phyloP scores from a whole-genome alignment of 306 rosid genomes.

The Rubus idaeus region DNA sequence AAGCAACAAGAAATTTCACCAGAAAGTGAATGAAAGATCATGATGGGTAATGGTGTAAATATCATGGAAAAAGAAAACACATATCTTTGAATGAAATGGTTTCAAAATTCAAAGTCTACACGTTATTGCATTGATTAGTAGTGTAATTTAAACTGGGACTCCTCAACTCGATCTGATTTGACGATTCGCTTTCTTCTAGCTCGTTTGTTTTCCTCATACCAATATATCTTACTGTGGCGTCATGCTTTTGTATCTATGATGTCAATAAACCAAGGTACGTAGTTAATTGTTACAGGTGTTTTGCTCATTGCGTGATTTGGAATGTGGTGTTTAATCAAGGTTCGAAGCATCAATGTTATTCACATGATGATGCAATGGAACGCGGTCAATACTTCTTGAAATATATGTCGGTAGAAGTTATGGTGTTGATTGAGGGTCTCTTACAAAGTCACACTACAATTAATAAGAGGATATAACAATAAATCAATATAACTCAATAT shows the following conservation, averaged over 20 bases:
- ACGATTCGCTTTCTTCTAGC: not conserved
- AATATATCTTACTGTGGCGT: constrained; percentile 13
- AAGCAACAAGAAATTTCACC: not conserved
- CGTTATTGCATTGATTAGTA: constrained; percentile 13
- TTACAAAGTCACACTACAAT: not conserved
- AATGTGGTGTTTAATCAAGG: constrained; percentile 15
- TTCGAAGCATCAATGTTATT: not conserved
- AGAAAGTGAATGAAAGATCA: not conserved
- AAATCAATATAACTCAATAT: no score
- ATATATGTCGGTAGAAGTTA: not conserved
- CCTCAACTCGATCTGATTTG: not conserved
- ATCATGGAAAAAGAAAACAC: not conserved
- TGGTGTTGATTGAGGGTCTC: not conserved
- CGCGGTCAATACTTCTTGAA: not conserved
- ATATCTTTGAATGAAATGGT: not conserved
- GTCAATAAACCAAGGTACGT: constrained; percentile 21
- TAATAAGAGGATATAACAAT: no score
- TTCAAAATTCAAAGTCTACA: constrained; percentile 21
- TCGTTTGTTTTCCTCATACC: not conserved
- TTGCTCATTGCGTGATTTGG: not conserved
- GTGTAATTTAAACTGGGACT: not conserved
- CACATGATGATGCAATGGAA: not conserved
- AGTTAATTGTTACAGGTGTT: not conserved
- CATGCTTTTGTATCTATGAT: constrained; percentile 56
- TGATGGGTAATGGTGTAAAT: not conserved